A percentile compares a stretch with the other conserved stretches of the same genome.
phyloP scores from a whole-genome alignment of 2,329 filamentous ascomycete genomes.

The Coleophoma crateriformis region DNA sequence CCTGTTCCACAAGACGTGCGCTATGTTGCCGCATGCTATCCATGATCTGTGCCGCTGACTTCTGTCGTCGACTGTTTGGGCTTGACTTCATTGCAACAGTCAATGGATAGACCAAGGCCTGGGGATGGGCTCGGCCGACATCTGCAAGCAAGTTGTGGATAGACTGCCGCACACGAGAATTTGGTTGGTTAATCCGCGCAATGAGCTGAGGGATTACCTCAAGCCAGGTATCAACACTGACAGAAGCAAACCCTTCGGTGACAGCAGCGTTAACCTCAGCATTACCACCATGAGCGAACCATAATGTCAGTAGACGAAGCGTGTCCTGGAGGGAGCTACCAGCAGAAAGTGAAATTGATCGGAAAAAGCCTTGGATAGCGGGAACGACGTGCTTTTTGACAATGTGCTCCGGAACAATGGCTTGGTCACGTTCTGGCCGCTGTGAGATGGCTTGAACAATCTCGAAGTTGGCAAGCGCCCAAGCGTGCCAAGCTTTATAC shows the following conservation, averaged over 20 bases:
- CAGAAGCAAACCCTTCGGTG: slow-evolving; percentile 82
- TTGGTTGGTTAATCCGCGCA: slow-evolving; percentile 94
- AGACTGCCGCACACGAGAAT: slow-evolving; percentile 78
- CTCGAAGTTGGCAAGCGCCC: slow-evolving; percentile 97
- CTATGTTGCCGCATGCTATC: slow-evolving; percentile 97
- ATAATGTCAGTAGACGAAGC: slow-evolving; percentile 83
- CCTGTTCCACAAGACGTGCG: slow-evolving; percentile 86
- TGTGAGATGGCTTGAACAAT: slow-evolving; percentile 74
- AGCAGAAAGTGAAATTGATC: slow-evolving; percentile 86
- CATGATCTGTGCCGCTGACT: slow-evolving; percentile 91
- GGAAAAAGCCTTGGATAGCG: slow-evolving; percentile 93
- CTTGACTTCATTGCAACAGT: slow-evolving; percentile 96
- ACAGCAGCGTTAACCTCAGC: slow-evolving; percentile 84
- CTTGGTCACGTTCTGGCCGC: slow-evolving; percentile 17
- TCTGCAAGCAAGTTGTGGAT: slow-evolving; percentile 91
- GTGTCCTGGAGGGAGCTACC: slow-evolving; percentile 95
- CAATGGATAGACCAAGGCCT: slow-evolving; percentile 92
- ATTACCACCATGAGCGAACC: slow-evolving; percentile 91
- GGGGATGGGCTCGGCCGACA: slow-evolving; percentile 89
- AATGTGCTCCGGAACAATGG: slow-evolving; percentile 54
- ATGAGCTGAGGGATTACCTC: slow-evolving; percentile 98
- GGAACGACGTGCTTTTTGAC: slow-evolving; percentile 88
- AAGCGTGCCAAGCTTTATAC: slow-evolving; percentile 99
- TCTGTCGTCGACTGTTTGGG: slow-evolving; percentile 75
- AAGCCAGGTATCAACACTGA: slow-evolving; percentile 97